These are phyloP conservation scores for Epithele typhae DNA, from an alignment of 768 basidiomycete species.

Conservation along the genomic window DNA sequence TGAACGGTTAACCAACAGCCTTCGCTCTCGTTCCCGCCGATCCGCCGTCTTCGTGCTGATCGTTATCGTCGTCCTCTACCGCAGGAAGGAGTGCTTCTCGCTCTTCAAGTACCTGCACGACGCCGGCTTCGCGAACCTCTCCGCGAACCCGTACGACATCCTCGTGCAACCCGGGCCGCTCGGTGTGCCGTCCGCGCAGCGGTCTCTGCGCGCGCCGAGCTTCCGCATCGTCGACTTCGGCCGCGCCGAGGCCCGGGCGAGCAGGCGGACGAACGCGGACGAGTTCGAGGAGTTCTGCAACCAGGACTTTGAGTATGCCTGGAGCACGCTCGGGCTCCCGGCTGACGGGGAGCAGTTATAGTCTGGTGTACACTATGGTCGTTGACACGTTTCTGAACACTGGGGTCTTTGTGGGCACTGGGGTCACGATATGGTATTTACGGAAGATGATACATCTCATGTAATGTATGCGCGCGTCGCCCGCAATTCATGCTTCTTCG, in stretches of 20 bases:
- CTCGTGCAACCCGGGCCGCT: conserved; percentile 40
- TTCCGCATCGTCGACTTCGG: conserved; percentile 51
- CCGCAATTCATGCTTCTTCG: too few relatives aligned
- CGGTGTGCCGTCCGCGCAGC: conserved; percentile 23
- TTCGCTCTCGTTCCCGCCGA: background rate
- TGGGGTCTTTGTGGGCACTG: too few relatives aligned
- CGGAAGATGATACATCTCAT: too few relatives aligned
- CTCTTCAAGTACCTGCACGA: conserved; percentile 37
- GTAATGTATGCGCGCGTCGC: too few relatives aligned
- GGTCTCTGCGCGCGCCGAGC: conserved; percentile 25
- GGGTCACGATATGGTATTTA: too few relatives aligned
- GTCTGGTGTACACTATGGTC: too few relatives aligned
- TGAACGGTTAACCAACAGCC: too few relatives aligned
- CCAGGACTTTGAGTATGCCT: background rate
- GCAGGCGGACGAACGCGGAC: background rate
- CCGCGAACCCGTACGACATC: conserved; percentile 37
- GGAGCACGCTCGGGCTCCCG: background rate
- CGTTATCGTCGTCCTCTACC: background rate
- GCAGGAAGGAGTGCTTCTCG: conserved; percentile 20
- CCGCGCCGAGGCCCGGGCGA: conserved; percentile 15
- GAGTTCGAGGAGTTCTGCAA: conserved; percentile 1
- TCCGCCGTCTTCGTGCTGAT: background rate
- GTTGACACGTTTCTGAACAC: too few relatives aligned
- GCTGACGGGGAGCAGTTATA: too few relatives aligned
- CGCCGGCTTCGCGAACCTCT: conserved; percentile 36